Evolutionary conservation across 768 basidiomycete genomes (phyloP).

Genomic region (Amanita phalloides): DNA sequence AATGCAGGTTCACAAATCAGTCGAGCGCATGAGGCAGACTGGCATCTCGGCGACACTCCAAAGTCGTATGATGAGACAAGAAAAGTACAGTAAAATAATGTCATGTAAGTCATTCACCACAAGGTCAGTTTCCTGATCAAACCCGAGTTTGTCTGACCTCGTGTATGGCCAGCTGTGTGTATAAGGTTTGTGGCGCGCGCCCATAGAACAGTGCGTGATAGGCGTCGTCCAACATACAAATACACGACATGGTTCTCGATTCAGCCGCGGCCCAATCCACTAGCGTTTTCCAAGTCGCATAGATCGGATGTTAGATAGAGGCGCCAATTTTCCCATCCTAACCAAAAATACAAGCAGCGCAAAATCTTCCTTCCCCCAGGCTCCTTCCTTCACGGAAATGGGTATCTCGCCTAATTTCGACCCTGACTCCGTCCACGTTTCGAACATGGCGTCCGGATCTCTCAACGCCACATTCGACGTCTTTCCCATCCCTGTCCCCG

Average conservation of each 20-base stretch:
- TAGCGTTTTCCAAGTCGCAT: neutral
- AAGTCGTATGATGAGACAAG: neutral
- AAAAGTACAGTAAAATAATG: neutral
- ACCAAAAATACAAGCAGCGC: neutral
- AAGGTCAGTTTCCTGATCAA: neutral
- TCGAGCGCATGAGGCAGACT: too few species aligned
- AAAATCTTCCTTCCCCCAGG: neutral
- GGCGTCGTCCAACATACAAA: too few species aligned
- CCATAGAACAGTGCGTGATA: neutral
- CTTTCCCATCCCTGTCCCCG: constrained; percentile 13
- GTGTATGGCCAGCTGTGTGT: too few species aligned
- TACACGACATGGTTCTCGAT: neutral
- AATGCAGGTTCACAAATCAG: neutral
- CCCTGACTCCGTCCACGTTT: neutral
- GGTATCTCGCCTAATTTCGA: neutral
- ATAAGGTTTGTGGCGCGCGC: neutral
- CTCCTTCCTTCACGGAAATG: neutral
- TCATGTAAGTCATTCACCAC: neutral
- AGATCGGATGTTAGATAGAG: neutral
- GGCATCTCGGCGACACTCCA: neutral
- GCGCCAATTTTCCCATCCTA: neutral
- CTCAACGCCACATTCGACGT: constrained; percentile 3
- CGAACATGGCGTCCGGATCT: neutral
- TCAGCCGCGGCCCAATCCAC: neutral
- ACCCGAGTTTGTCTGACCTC: neutral